These are phyloP conservation scores for Letharia columbiana DNA, from an alignment of 495 filamentous ascomycete genomes.

Conservation along the genomic window DNA sequence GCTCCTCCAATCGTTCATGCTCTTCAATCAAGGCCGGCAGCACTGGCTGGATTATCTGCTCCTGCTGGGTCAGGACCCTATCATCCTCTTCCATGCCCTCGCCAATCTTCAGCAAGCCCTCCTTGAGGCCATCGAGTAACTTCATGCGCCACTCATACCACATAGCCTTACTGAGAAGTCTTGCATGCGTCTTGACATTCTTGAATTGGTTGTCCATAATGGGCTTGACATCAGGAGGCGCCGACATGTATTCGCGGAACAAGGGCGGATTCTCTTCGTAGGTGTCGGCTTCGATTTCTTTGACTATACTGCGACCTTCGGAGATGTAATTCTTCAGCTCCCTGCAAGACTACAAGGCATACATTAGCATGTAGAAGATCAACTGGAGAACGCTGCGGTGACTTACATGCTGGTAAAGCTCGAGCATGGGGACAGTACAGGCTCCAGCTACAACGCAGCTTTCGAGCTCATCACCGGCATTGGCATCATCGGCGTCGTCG, in stretches of 20 bases:
- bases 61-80: constrained; percentile 53
- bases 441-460: constrained; percentile 79
- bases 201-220: constrained; percentile 96
- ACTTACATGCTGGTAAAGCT: constrained; percentile 86
- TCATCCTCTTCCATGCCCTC: constrained; percentile 73
- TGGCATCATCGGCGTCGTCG: constrained; percentile 36
- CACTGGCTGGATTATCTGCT: constrained; percentile 52
- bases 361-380: constrained; percentile 1
- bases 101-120: constrained; percentile 63
- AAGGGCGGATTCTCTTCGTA: constrained; percentile 80
- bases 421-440: constrained; percentile 85
- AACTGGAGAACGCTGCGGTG: not conserved
- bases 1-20: constrained; percentile 48
- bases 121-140: constrained; percentile 72
- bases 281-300: constrained; percentile 79
- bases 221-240: constrained; percentile 70
- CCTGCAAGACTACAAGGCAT: constrained; percentile 59
- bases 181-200: constrained; percentile 86
- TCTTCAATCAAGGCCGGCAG: constrained; percentile 56
- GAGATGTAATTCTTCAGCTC: constrained; percentile 93
- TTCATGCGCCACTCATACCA: constrained; percentile 99
- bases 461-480: constrained; percentile 45
- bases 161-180: constrained; percentile 80
- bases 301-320: constrained; percentile 77
- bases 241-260: constrained; percentile 82